Evolutionary conservation across 106 monocot genomes (phyloP).

Genomic region (Alisma plantagoaquatica): DNA sequence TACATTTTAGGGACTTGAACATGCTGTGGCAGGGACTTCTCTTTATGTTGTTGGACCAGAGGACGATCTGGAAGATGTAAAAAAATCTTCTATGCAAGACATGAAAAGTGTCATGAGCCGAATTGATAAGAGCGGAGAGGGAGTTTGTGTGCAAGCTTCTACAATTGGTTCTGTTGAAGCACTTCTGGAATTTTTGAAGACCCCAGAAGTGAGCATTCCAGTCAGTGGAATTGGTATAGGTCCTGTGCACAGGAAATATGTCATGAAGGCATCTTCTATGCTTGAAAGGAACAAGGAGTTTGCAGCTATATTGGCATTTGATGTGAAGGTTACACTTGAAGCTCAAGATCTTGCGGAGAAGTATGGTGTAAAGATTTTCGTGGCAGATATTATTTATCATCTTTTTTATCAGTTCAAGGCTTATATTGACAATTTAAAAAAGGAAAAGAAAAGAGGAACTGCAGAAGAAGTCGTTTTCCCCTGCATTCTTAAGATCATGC

Average conservation of each 20-base stretch:
- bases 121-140: constrained; percentile 91
- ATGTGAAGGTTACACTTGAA: constrained; percentile 91
- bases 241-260: constrained; percentile 95
- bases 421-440: constrained; percentile 70
- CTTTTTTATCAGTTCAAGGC: constrained; percentile 96
- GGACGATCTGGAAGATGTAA: constrained; percentile 64
- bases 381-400: constrained; percentile 97
- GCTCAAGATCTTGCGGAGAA: constrained; percentile 73
- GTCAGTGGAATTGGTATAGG: constrained; percentile 85
- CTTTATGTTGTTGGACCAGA: constrained; percentile 68
- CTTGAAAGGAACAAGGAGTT: constrained; percentile 84
- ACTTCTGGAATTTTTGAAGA: constrained; percentile 75
- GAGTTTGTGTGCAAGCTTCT: constrained; percentile 97
- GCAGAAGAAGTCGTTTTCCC: constrained; percentile 96
- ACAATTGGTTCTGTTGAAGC: constrained; percentile 97
- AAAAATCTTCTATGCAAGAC: constrained; percentile 71
- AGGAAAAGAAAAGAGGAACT: constrained; percentile 86
- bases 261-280: constrained; percentile 96
- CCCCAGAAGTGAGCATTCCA: constrained; percentile 79
- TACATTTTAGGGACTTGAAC: constrained; percentile 65
- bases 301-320: constrained; percentile 89
- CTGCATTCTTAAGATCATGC: constrained; percentile 87
- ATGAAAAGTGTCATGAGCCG: constrained; percentile 72
- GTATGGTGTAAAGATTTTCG: constrained; percentile 71
- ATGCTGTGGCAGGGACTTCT: constrained; percentile 73